These are phyloP conservation scores for Astragalus glycyphyllos DNA, from an alignment of 306 rosid species.

Conservation along the genomic window DNA sequence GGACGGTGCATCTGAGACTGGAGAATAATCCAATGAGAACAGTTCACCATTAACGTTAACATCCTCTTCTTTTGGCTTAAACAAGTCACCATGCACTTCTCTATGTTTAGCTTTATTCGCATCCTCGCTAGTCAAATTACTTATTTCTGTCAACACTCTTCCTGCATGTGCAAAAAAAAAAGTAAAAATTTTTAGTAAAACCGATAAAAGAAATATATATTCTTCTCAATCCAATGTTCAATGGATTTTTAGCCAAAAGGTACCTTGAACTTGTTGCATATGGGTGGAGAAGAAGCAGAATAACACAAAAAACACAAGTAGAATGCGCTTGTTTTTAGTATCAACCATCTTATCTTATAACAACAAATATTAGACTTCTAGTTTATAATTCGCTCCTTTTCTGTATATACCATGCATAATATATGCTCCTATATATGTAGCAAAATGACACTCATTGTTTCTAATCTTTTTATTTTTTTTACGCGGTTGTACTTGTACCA, in stretches of 20 bases:
- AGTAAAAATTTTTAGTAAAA: constrained; percentile 17
- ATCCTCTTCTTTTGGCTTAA: constrained; percentile 50
- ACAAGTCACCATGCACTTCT: constrained; percentile 39
- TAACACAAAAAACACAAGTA: constrained; percentile 61
- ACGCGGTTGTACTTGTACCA: no score
- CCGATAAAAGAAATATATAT: not conserved
- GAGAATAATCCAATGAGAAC: constrained; percentile 78
- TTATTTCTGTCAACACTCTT: constrained; percentile 62
- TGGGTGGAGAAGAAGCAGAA: constrained; percentile 60
- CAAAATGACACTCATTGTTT: no score
- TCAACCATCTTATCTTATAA: constrained; percentile 46
- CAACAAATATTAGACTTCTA: not conserved
- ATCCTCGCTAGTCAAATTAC: constrained; percentile 8
- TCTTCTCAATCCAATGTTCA: not conserved
- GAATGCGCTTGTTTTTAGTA: constrained; percentile 54
- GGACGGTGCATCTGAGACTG: constrained; percentile 84
- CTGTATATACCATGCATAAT: constrained; percentile 2
- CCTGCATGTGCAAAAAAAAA: constrained; percentile 46
- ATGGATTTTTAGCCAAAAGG: not conserved
- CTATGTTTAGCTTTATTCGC: constrained; percentile 29
- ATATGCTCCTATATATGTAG: constrained; percentile 45
- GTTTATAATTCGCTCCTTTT: not conserved
- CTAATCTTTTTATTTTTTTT: no score
- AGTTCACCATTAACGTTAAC: constrained; percentile 50
- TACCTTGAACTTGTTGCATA: constrained; percentile 60